phyloP scores from a whole-genome alignment of 805 yeast genomes.

The Candida koratica region DNA sequence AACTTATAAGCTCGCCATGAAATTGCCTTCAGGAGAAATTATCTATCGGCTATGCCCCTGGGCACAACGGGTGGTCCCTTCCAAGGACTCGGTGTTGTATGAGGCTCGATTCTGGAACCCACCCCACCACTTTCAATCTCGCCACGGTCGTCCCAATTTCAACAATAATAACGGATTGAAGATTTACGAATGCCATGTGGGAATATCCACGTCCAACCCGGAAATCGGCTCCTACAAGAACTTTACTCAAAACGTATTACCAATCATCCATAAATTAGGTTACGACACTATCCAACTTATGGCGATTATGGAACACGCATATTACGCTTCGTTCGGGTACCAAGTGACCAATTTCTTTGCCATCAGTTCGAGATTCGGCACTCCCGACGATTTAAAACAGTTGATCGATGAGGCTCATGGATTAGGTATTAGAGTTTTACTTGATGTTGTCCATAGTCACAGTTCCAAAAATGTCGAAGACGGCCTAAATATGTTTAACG shows the following conservation, averaged over 20 bases:
- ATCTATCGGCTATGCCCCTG: slow-evolving; percentile 88
- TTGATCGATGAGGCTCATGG: slow-evolving; percentile 89
- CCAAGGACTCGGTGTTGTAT: slow-evolving; percentile 51
- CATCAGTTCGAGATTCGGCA: slow-evolving; percentile 81
- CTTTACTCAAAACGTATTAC: slow-evolving; percentile 74
- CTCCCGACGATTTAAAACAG: slow-evolving; percentile 92
- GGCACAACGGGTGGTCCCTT: slow-evolving; percentile 77
- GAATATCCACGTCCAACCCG: slow-evolving; percentile 90
- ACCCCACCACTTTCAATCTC: slow-evolving; percentile 49
- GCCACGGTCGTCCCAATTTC: slow-evolving; percentile 59
- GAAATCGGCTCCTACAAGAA: slow-evolving; percentile 80
- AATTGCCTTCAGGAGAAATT: slow-evolving; percentile 61
- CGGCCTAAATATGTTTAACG: slow-evolving; percentile 90
- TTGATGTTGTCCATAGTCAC: slow-evolving; percentile 95
- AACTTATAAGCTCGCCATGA: slow-evolving; percentile 65
- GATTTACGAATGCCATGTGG: slow-evolving; percentile 93
- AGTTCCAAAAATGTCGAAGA: slow-evolving; percentile 92
- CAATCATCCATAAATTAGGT: slow-evolving; percentile 80
- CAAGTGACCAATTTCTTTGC: slow-evolving; percentile 94
- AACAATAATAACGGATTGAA: slow-evolving; percentile 47
- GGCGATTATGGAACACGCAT: slow-evolving; percentile 99
- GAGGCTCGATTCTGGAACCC: slow-evolving; percentile 97
- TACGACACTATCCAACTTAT: slow-evolving; percentile 91
- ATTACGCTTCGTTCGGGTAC: slow-evolving; percentile 97
- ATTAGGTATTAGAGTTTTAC: slow-evolving; percentile 76